Conservation (phyloP, 2,329 filamentous ascomycete species). For the Colletotrichum neosansevieriae region DNA sequence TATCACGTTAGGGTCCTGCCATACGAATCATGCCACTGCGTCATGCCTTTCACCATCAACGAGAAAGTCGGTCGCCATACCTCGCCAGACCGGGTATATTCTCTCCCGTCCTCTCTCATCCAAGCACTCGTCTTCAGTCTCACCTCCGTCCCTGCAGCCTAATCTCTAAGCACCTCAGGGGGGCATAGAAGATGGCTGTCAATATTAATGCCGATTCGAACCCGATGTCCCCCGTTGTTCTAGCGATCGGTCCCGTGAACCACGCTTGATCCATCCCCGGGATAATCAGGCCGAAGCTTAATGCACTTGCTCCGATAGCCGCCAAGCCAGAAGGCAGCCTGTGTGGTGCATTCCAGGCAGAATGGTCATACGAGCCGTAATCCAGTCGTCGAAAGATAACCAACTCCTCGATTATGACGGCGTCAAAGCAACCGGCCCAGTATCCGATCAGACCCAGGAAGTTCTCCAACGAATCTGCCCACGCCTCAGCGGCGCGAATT, state of each 20-base stretch:
- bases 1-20: conserved; percentile 16
- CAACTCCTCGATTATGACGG: conserved; percentile 56
- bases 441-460: conserved; percentile 60
- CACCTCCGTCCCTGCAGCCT: conserved; percentile 47
- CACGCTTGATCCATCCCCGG: conserved; percentile 58
- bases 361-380: conserved; percentile 56
- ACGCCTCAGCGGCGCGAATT: conserved; percentile 54
- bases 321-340: conserved; percentile 57
- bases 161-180: conserved; percentile 53
- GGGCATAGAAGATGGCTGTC: conserved; percentile 55
- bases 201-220: conserved; percentile 59
- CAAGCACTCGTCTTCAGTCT: conserved; percentile 1
- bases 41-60: conserved; percentile 9
- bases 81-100: conserved; percentile 23
- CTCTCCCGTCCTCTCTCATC: neutral
- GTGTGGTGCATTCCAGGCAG: conserved; percentile 57
- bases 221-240: conserved; percentile 58
- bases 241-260: conserved; percentile 58
- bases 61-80: conserved; percentile 35
- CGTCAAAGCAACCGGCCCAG: conserved; percentile 58
- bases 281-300: conserved; percentile 57
- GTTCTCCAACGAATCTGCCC: conserved; percentile 57
- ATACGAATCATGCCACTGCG: conserved; percentile 9
- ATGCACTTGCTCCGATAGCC: conserved; percentile 56
- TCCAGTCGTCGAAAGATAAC: conserved; percentile 56